Percentiles rank a stretch among this genome's conserved stretches.
These are phyloP conservation scores for Musa acuminata DNA, from an alignment of 176 grass and related monocot species.

Conservation along the genomic window DNA sequence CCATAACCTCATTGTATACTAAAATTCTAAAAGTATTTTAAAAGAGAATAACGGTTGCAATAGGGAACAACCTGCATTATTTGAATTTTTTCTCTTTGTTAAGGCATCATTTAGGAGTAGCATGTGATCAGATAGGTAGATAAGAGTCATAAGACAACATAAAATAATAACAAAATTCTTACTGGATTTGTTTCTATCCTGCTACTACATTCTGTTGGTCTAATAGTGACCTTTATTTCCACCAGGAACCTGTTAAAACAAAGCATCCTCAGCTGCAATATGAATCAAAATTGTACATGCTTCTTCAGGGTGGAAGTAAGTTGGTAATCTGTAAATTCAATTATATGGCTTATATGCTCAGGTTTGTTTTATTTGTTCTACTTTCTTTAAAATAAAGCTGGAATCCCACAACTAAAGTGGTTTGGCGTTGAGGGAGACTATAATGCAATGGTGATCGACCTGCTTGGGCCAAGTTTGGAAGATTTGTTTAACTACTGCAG, in stretches of 20 bases:
- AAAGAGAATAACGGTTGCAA: background rate
- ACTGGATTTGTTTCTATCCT: background rate
- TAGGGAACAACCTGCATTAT: background rate
- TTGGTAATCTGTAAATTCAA: background rate
- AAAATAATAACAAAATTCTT: background rate
- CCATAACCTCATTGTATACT: background rate
- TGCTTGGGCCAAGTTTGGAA: slow-evolving; percentile 89
- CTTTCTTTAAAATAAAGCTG: slow-evolving; percentile 34
- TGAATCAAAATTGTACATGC: slow-evolving; percentile 91
- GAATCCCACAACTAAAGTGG: slow-evolving; percentile 88
- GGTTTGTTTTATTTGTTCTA: slow-evolving; percentile 7
- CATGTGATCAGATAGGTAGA: background rate
- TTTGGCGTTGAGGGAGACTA: slow-evolving; percentile 75
- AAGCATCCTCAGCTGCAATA: slow-evolving; percentile 90
- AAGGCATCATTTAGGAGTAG: background rate
- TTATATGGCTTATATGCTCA: slow-evolving; percentile 4
- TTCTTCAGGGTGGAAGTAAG: slow-evolving; percentile 93
- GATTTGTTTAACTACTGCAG: slow-evolving; percentile 88
- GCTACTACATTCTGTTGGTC: background rate
- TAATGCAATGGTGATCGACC: slow-evolving; percentile 86
- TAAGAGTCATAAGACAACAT: background rate
- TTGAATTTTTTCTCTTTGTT: background rate
- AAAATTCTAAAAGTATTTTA: background rate
- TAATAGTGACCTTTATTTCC: background rate
- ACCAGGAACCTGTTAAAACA: slow-evolving; percentile 66